These are phyloP conservation scores for Curvularia hawaiiensis DNA, from an alignment of 2,329 filamentous ascomycete species.

Conservation along the genomic window DNA sequence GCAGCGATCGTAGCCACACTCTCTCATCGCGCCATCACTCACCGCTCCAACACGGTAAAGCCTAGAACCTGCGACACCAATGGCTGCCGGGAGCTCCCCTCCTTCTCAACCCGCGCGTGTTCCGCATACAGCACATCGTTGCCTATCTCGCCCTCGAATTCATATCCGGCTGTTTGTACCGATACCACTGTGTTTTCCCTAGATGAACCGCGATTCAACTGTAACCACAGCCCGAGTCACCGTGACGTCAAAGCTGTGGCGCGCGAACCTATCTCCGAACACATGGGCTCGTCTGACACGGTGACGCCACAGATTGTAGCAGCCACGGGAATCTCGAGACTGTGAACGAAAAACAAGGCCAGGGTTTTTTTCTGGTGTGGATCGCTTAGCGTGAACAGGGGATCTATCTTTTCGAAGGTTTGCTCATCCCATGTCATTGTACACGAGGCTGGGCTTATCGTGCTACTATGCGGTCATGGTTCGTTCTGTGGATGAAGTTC, in stretches of 20 bases:
- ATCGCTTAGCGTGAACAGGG: too few species aligned
- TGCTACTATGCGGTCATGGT: too few species aligned
- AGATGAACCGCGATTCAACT: not conserved
- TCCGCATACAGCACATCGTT: not conserved
- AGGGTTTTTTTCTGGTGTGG: too few species aligned
- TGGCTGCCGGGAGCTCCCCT: not conserved
- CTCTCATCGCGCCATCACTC: not conserved
- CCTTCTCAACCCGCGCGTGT: not conserved
- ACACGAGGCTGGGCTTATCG: too few species aligned
- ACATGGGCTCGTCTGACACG: not conserved
- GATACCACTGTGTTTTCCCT: not conserved
- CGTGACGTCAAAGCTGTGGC: not conserved
- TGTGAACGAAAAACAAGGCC: too few species aligned
- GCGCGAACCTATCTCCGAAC: not conserved
- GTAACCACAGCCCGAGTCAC: not conserved
- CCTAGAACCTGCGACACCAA: not conserved
- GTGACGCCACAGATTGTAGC: not conserved
- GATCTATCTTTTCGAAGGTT: too few species aligned
- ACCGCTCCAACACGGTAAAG: not conserved
- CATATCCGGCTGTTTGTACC: not conserved
- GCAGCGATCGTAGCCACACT: constrained; percentile 7
- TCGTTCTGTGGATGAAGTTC: too few species aligned
- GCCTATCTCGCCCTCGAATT: not conserved
- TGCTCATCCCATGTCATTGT: too few species aligned
- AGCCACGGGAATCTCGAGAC: not conserved